phyloP scores from a whole-genome alignment of 352 stramenopile species.

The Pythium pectinolyticum region DNA sequence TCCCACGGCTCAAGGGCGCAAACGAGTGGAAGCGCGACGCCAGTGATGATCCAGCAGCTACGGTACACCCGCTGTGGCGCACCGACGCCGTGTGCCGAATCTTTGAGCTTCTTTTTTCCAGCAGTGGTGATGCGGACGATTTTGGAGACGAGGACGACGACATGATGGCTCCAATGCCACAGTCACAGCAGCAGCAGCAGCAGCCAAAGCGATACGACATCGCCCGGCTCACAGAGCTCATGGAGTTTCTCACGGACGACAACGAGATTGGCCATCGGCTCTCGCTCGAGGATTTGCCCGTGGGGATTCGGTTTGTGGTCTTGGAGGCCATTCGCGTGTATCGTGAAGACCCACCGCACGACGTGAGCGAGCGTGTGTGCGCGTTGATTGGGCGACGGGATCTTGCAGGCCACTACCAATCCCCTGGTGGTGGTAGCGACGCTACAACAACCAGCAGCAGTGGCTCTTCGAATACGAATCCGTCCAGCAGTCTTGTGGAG shows the following conservation, averaged over 20 bases:
- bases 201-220: background rate
- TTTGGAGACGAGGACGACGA: constrained; percentile 12
- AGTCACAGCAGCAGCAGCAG: too few species aligned
- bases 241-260: constrained; percentile 50
- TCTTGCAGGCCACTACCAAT: constrained; percentile 35
- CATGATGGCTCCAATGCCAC: too few species aligned
- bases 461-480: background rate
- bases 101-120: constrained; percentile 19
- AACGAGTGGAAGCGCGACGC: constrained; percentile 12
- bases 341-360: constrained; percentile 57
- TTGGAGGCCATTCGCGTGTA: constrained; percentile 55
- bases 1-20: constrained; percentile 14
- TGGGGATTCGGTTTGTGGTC: constrained; percentile 60
- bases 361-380: constrained; percentile 55
- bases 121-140: too few species aligned
- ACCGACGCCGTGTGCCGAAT: constrained; percentile 22
- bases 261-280: constrained; percentile 38
- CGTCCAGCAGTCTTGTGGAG: constrained; percentile 18
- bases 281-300: constrained; percentile 54
- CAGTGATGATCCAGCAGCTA: background rate
- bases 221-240: constrained; percentile 36
- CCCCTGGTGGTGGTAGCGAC: too few species aligned
- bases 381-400: constrained; percentile 63
- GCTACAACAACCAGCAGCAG: background rate
- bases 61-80: constrained; percentile 22